phyloP scores from a whole-genome alignment of 495 filamentous ascomycete genomes.

The Talaromyces ruber region DNA sequence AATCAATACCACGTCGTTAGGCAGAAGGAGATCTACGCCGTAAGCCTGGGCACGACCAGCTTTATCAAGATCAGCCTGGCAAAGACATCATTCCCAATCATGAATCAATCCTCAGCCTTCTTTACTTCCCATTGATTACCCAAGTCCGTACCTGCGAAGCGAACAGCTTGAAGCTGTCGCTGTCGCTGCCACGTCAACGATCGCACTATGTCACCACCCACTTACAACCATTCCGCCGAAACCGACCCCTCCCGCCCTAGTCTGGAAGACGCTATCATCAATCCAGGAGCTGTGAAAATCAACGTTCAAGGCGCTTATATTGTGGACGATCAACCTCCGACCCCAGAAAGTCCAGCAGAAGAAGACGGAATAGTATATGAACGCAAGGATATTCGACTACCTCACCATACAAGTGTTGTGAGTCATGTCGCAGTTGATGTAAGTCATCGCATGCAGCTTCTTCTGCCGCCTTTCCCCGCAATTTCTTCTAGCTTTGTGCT shows the following conservation, averaged over 20 bases:
- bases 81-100: not conserved
- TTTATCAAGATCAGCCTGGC: constrained; percentile 10
- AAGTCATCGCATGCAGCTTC: constrained; percentile 28
- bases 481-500: not conserved
- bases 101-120: not conserved
- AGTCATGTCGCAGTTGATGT: constrained; percentile 97
- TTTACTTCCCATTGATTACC: not conserved
- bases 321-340: constrained; percentile 65
- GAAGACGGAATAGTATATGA: constrained; percentile 63
- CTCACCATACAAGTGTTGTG: constrained; percentile 85
- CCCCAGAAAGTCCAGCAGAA: constrained; percentile 34
- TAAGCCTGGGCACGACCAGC: constrained; percentile 35
- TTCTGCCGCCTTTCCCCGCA: constrained; percentile 22
- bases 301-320: constrained; percentile 96
- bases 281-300: constrained; percentile 81
- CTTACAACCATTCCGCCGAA: not conserved
- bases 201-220: constrained; percentile 6
- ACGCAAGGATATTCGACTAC: constrained; percentile 87
- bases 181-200: constrained; percentile 3
- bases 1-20: not conserved
- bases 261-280: constrained; percentile 63
- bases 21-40: constrained; percentile 45
- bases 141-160: not conserved
- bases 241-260: constrained; percentile 10
- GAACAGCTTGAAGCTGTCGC: not conserved